These are phyloP conservation scores for Gossypioides kirkii DNA, from an alignment of 345 rosid genomes.

Conservation along the genomic window DNA sequence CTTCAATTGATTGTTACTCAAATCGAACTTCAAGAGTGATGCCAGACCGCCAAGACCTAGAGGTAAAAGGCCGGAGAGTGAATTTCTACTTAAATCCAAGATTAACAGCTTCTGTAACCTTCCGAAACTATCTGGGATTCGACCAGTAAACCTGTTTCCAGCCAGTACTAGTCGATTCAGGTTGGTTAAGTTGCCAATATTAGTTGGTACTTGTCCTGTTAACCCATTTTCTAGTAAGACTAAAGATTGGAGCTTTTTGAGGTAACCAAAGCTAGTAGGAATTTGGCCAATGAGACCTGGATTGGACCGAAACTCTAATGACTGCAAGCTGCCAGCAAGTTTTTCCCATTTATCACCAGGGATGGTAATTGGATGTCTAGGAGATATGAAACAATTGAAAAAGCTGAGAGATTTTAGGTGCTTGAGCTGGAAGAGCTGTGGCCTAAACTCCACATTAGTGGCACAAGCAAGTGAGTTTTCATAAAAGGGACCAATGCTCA, in stretches of 20 bases:
- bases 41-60: constrained; percentile 42
- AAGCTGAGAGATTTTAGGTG: constrained; percentile 72
- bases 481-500: constrained; percentile 67
- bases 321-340: constrained; percentile 51
- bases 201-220: constrained; percentile 48
- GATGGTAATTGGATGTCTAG: constrained; percentile 38
- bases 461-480: constrained; percentile 72
- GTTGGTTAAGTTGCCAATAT: constrained; percentile 44
- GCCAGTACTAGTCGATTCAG: constrained; percentile 67
- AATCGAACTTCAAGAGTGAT: constrained; percentile 77
- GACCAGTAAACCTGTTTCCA: constrained; percentile 58
- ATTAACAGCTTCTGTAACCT: constrained; percentile 50
- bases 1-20: constrained; percentile 61
- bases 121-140: constrained; percentile 51
- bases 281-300: constrained; percentile 68
- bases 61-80: constrained; percentile 63
- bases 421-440: constrained; percentile 62
- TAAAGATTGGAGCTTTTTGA: constrained; percentile 60
- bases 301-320: constrained; percentile 71
- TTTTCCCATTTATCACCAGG: constrained; percentile 47
- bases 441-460: constrained; percentile 45
- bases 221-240: constrained; percentile 71
- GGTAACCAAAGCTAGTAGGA: constrained; percentile 48
- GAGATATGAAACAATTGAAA: constrained; percentile 59
- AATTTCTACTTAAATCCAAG: constrained; percentile 71